Base-by-base conservation (phyloP, 2,329 filamentous ascomycete genomes). In the Fusarium chlamydosporum region DNA sequence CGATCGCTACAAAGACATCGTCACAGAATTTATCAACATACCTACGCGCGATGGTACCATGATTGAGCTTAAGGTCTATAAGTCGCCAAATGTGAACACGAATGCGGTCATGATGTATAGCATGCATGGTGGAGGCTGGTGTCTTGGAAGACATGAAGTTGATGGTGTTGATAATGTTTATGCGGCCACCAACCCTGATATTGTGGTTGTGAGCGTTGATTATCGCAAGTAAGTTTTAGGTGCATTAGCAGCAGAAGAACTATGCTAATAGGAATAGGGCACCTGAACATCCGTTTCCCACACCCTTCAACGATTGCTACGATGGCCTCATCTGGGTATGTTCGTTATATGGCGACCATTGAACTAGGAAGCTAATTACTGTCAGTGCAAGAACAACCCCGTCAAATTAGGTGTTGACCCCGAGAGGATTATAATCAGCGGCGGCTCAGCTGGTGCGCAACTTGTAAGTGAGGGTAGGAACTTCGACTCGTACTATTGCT, bases 51-150 rank as follows among this genome's bases (percentile, higher is more conserved):
- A 74, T 41, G 71, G 72, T 0, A 33, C 26, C 3, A 15, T 42
- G 34, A 27, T 74, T 4, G 71, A 72, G 42, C 50, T 74, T 6
- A 71, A 72, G 33, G 29, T 74, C 0, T 74, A 74, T 27, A 70
- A 53, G 23, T 69, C 67, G 0, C 55, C 27, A 0, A 61, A 62
- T 5, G 62, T 65, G 1, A 34, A 42, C 0, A 18, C 20, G 0
- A 41, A 68, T 29, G 73, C 72, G 6, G 54, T 64, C 16, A 23
- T 75, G 3, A 73, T 74, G 70, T 66, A 70, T 33, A 59, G 67
- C 4, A 74, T 75, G 57, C 73, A 75, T 10, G 73, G 73, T 7
- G 5, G 45, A 60, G 72, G 72, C 13, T 73, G 71, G 71, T 58
- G 42, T 26, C 46, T 75, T 29, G 73, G 72, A 15, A 9, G 65